Evolutionary conservation across 139 green algal genomes (phyloP), one percentile per base, ranked within the genome.

Genomic region (Picochlorum costavermella): DNA sequence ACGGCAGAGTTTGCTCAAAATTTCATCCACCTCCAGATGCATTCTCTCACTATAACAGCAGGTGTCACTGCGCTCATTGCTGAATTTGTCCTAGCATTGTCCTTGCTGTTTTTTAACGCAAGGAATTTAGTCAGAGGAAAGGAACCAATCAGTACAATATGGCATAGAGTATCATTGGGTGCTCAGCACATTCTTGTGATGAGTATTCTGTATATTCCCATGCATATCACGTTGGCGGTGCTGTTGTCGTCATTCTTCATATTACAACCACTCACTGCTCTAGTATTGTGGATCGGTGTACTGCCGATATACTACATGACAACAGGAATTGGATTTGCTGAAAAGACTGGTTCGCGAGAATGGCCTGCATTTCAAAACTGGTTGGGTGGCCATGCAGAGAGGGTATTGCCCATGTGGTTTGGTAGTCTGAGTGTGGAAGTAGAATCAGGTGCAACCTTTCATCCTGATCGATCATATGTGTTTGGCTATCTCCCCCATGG

Each of bases 401-500:
- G 25, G 5, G 70, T 78, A 1, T 65, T 92, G 25, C 51, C 67
- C 13, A 62, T 57, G 30, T 94, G 80, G 83, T 75, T 90, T 62
- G 87, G 87, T 8, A 65, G 31, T 16, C 75, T 87, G 10, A 29
- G 74, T 31, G 75, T 94, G 2, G 60, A 81, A 12, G 53, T 50
- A 6, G 72, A 80, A 30, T 11, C 28, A 8, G 33, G 29, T 3
- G 20, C 37, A 25, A 14, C 12, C 10, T 67, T 83, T 33, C 50
- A 78, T 33, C 66, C 68, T 6, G 2, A 57, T 4, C n/a, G 65
- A 43, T 63, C 49, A 14, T 86, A 85, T 59, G 74, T 92, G 2
- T 88, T 95, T 72, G 85, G 83, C 4, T 92, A 89, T 63, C 64
- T 81, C 56, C 87, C 87, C 2, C 88, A 95, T 70, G 88, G 83